These are phyloP conservation scores for Claviceps capensis DNA, from an alignment of 2,329 filamentous ascomycete genomes.

Conservation along the genomic window DNA sequence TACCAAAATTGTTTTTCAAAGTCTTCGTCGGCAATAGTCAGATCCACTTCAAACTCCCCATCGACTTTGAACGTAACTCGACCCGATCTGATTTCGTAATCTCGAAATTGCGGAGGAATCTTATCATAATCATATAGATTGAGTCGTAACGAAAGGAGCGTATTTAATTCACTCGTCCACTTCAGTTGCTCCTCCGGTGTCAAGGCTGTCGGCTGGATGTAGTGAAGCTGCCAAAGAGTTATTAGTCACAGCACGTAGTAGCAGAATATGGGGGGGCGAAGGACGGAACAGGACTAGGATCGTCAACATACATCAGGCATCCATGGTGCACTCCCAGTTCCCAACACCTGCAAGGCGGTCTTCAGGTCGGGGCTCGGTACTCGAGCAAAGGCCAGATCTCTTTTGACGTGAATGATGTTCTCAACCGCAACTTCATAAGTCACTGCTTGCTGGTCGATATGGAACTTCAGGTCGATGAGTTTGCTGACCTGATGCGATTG, in stretches of 20 bases:
- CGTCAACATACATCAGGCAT: constrained; percentile 55
- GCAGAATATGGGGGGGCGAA: background rate
- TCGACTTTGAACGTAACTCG: constrained; percentile 76
- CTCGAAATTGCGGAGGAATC: constrained; percentile 59
- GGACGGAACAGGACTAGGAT: background rate
- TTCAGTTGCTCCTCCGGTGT: constrained; percentile 58
- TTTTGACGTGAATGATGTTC: constrained; percentile 57
- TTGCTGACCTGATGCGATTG: constrained; percentile 67
- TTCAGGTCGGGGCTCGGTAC: constrained; percentile 82
- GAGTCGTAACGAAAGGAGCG: constrained; percentile 67
- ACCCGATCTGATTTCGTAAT: constrained; percentile 72
- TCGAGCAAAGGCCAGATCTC: constrained; percentile 56
- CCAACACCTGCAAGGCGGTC: constrained; percentile 74
- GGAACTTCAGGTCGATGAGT: constrained; percentile 73
- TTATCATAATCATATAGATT: constrained; percentile 70
- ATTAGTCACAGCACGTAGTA: constrained; percentile 14
- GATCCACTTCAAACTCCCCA: constrained; percentile 82
- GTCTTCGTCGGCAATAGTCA: constrained; percentile 81
- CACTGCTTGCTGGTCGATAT: constrained; percentile 51
- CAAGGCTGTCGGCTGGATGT: constrained; percentile 60
- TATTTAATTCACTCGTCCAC: constrained; percentile 70
- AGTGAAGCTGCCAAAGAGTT: constrained; percentile 45
- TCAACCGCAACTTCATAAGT: constrained; percentile 47
- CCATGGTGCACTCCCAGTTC: constrained; percentile 62
- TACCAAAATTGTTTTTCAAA: constrained; percentile 80